phyloP scores from a whole-genome alignment of 1,139 yeast species.

The Diutina catenulata region DNA sequence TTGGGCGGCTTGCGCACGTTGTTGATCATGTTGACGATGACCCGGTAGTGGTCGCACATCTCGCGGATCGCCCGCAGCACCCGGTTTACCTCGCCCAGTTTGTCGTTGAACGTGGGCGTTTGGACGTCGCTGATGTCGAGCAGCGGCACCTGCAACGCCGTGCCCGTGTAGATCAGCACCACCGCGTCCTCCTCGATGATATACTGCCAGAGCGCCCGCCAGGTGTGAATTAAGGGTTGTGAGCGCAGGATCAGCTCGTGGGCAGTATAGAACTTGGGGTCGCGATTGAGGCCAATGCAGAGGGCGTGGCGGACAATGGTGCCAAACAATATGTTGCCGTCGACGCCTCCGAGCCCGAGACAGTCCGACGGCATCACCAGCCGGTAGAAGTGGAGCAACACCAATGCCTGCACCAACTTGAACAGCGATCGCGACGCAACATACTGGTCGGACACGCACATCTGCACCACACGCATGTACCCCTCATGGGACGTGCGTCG shows the following conservation, averaged over 20 bases:
- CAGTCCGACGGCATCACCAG: conserved; percentile 32
- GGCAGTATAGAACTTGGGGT: conserved; percentile 23
- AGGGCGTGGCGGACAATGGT: conserved; percentile 27
- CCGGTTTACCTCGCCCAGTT: conserved; percentile 6
- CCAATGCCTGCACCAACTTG: conserved; percentile 13
- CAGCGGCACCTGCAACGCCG: conserved; percentile 17
- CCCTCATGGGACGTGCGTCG: not conserved
- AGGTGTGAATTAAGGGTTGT: conserved; percentile 17
- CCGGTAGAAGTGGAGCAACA: conserved; percentile 24
- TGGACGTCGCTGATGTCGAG: conserved; percentile 23
- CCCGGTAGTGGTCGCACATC: conserved; percentile 21
- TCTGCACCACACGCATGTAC: not conserved
- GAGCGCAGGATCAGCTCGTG: conserved; percentile 22
- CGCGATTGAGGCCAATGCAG: conserved; percentile 33
- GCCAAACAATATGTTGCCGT: conserved; percentile 29
- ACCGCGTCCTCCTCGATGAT: conserved; percentile 21
- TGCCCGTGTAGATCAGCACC: conserved; percentile 24
- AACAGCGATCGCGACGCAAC: conserved; percentile 6
- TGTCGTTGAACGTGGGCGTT: conserved; percentile 13
- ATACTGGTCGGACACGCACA: not conserved
- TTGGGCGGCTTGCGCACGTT: conserved; percentile 23
- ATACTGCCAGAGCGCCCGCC: conserved; percentile 31
- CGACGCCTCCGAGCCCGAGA: conserved; percentile 33
- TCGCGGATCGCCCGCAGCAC: conserved; percentile 9
- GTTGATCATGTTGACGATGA: conserved; percentile 18